Evolutionary conservation across 73 alveolate species (phyloP).

Genomic region (Stentor roeselii): DNA sequence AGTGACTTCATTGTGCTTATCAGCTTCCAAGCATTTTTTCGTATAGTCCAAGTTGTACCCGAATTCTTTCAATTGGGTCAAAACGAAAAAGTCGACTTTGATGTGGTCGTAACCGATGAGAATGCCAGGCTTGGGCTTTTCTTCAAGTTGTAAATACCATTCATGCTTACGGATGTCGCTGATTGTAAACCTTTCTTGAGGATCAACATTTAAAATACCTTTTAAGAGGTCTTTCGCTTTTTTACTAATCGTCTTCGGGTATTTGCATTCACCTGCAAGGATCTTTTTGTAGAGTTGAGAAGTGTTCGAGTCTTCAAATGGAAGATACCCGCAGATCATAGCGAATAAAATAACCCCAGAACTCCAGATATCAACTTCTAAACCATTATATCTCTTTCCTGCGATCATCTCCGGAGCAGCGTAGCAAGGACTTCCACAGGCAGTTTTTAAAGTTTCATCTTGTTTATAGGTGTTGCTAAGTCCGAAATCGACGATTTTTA

Average conservation of each 20-base stretch:
- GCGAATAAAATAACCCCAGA: constrained; percentile 89
- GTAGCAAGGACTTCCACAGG: constrained; percentile 77
- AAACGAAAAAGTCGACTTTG: background rate
- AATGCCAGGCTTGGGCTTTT: background rate
- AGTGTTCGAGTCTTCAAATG: constrained; percentile 80
- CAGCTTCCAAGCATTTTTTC: constrained; percentile 51
- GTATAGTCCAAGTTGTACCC: constrained; percentile 59
- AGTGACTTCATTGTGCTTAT: constrained; percentile 76
- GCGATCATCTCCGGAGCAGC: too few species aligned
- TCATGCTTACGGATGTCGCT: background rate
- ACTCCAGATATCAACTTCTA: constrained; percentile 82
- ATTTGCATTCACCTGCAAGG: constrained; percentile 58
- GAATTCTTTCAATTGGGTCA: constrained; percentile 29
- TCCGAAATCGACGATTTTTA: constrained; percentile 74
- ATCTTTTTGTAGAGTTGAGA: constrained; percentile 75
- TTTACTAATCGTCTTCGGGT: constrained; percentile 54
- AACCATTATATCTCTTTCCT: constrained; percentile 65
- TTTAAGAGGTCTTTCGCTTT: constrained; percentile 48
- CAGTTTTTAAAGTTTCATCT: constrained; percentile 53
- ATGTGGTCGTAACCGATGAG: background rate
- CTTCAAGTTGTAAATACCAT: background rate
- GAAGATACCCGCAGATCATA: too few species aligned
- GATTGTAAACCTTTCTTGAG: background rate
- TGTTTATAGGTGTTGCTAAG: too few species aligned
- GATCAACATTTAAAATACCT: background rate